Evolutionary conservation across 2,329 filamentous ascomycete genomes (phyloP), one percentile per base, ranked within the genome.

Genomic region (Catunica adiposa): DNA sequence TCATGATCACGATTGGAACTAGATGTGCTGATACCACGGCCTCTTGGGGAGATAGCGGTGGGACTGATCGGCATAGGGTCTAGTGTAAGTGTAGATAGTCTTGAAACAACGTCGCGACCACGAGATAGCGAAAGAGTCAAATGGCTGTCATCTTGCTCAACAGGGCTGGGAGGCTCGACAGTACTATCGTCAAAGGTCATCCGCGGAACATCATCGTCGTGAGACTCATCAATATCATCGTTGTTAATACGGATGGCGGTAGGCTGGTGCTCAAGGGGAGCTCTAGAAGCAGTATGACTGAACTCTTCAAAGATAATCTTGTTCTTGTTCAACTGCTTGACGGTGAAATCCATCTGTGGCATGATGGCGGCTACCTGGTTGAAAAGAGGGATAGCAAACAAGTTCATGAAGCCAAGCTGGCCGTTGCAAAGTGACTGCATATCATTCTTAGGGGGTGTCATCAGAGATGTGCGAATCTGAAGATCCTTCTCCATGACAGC

Each of bases 371-470:
- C 82, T 6, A 97, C 83, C 6, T 85, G 86, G 64, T 89, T 82
- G 65, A 98, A 98, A 0, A 98, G 76, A 1, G 92, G 92, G 51
- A 89, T 80, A 15, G 90, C 92, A 66, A 97, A 97, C 63, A 96
- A 79, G 61, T 88, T 92, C 86, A 97, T 96, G 69, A 98, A 98
- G 23, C 87, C 84, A 55, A 96, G 84, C 68, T 98, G 92, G 6
- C 89, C 85, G 61, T 86, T 88, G 60, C 82, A 86, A 54, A 96
- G 75, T 56, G 90, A 89, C 59, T 88, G 73, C 31, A 85, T 75
- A 62, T 96, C 89, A 62, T 89, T 86, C 57, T 87, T 82, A 42
- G 92, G 88, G 2, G 84, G 82, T 1, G 89, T 82, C 63, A 94
- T 88, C 2, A 98, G 76, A 29, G 89, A 89, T 0, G 90, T 90